Evolutionary conservation across 371 early-diverging fungal genomes (phyloP).

Genomic region (Sporodiniella umbellata): DNA sequence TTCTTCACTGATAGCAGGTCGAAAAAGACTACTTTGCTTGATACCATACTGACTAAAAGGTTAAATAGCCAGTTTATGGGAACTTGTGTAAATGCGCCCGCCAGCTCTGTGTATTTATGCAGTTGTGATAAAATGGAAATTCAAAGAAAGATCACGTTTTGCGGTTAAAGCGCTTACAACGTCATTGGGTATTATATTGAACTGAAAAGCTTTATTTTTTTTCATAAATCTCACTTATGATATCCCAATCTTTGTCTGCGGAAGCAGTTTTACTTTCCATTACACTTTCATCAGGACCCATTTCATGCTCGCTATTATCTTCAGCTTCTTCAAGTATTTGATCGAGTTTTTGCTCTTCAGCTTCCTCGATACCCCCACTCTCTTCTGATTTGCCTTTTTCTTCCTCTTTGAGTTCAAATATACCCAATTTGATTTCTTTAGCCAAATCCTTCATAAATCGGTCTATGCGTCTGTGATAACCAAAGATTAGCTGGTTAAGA

Average conservation of each 20-base stretch:
- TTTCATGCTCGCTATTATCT: constrained; percentile 9
- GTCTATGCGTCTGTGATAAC: constrained; percentile 34
- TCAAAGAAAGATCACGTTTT: no score
- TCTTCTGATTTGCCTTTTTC: constrained; percentile 2
- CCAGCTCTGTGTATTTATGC: no score
- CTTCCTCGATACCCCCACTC: neutral
- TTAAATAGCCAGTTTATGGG: no score
- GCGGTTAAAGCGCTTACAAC: no score
- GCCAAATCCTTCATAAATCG: constrained; percentile 33
- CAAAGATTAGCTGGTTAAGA: constrained; percentile 29
- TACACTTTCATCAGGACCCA: constrained; percentile 18
- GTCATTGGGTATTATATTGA: neutral
- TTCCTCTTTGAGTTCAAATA: constrained; percentile 6
- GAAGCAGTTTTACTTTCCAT: constrained; percentile 1
- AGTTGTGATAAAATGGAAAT: no score
- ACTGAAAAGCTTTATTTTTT: constrained; percentile 1
- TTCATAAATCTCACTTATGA: constrained; percentile 20
- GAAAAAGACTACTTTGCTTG: no score
- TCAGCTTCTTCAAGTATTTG: no score
- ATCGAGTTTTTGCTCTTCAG: constrained; percentile 1
- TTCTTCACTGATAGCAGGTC: no score
- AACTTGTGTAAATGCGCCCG: no score
- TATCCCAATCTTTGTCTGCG: constrained; percentile 24
- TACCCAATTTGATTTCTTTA: constrained; percentile 18
- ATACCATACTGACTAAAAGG: no score